Evolutionary conservation across 2,329 filamentous ascomycete species (phyloP), one percentile per base, ranked within the genome.

Genomic region (Akanthomyces dipterigenus): DNA sequence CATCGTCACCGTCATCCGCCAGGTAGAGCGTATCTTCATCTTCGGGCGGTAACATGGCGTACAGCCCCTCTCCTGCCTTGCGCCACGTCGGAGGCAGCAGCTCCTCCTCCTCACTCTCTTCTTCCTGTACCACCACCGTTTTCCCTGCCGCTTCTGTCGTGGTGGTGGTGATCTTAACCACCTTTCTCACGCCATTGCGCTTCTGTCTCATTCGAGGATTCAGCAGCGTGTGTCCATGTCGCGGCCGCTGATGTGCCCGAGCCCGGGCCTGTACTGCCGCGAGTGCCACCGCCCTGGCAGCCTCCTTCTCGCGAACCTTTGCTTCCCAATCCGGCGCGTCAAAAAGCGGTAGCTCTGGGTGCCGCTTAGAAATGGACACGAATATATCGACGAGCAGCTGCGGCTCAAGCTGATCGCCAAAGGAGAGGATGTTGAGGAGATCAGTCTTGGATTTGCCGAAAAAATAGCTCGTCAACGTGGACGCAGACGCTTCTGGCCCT

Each of bases 321-420:
- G 63, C 51, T 34, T 73, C 70, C 77, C 77, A 79, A 61, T 77
- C 72, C 7, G 76, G 76, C 0, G 73, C 73, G 62, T 72, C 67
- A 61, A 78, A 78, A 4, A 79, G 73, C 24, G 76, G 76, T 3
- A 79, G 68, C n/a, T 74, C 70, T 0, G 76, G 73, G 45, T 79
- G 75, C 51, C 70, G 74, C 61, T 72, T 76, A 8, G 77, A 74
- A n/a, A 78, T 71, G 3, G 75, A 77, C 9, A 76, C 73, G 28
- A 78, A 69, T 5, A 79, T 63, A 54, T 79, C 74, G 16, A 72
- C 70, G 2, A 79, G 69, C 12, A 79, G 73, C 38, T 76, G 73
- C 2, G 76, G 75, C 26, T 73, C 69, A 16, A 78, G 66, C 61
- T 75, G 74, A 54, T 78, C 75, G 62, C 74, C 76, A 42, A 78